These are phyloP conservation scores for Mycena citricolor DNA, from an alignment of 1,284 basidiomycete genomes.

Conservation along the genomic window DNA sequence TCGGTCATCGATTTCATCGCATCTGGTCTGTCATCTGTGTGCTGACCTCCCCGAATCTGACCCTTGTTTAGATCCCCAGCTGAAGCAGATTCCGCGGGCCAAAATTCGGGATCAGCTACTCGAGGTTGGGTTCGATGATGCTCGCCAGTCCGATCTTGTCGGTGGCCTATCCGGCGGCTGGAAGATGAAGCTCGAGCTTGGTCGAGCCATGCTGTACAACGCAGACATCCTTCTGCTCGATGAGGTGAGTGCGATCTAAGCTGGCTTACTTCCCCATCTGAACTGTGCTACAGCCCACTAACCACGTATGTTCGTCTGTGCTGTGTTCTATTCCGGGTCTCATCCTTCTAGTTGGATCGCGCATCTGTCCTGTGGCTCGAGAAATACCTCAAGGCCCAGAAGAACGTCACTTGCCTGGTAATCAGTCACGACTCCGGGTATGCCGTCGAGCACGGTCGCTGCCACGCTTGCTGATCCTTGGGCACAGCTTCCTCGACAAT, in stretches of 20 bases:
- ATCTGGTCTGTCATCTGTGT: slow-evolving; percentile 52
- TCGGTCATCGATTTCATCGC: slow-evolving; percentile 89
- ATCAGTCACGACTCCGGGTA: slow-evolving; percentile 97
- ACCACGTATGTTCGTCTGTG: slow-evolving; percentile 64
- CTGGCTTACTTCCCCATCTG: slow-evolving; percentile 16
- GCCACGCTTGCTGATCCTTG: slow-evolving; percentile 18
- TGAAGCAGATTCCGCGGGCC: slow-evolving; percentile 56
- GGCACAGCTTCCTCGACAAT: slow-evolving; percentile 86
- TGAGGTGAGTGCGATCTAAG: slow-evolving; percentile 60
- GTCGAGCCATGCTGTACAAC: slow-evolving; percentile 94
- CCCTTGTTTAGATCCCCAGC: slow-evolving; percentile 50
- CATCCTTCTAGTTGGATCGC: slow-evolving; percentile 70
- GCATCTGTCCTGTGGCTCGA: slow-evolving; percentile 94
- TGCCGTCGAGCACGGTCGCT: slow-evolving; percentile 7
- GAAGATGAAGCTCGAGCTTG: slow-evolving; percentile 98
- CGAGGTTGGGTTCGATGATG: slow-evolving; percentile 91
- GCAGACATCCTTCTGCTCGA: slow-evolving; percentile 93
- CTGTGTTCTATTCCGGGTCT: slow-evolving; percentile 18
- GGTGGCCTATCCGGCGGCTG: slow-evolving; percentile 95
- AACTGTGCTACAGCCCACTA: slow-evolving; percentile 69
- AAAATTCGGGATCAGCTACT: slow-evolving; percentile 78
- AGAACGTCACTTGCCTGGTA: slow-evolving; percentile 88
- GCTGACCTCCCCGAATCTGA: background rate
- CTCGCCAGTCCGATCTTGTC: slow-evolving; percentile 82
- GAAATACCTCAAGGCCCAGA: slow-evolving; percentile 81